Conservation (phyloP, 2,329 filamentous ascomycete species). For the Juglanconis juglandina region DNA sequence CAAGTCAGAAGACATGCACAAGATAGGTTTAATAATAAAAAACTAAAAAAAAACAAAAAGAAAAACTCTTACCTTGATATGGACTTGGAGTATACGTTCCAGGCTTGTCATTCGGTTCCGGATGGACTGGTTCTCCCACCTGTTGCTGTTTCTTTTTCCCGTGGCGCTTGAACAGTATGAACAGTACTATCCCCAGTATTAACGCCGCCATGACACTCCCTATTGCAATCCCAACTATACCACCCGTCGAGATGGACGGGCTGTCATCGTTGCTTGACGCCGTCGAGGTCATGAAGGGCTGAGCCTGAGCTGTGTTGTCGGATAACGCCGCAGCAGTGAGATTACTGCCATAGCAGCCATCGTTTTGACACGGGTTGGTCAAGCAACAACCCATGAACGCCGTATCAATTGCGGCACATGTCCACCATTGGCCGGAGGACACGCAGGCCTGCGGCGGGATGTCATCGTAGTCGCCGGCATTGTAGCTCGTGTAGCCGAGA, state of each 20-base stretch:
- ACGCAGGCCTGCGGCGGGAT: conserved; percentile 33
- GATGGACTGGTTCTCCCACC: neutral
- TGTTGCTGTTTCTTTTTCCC: neutral
- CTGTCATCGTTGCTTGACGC: neutral
- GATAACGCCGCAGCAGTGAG: conserved; percentile 27
- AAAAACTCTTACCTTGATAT: conserved; percentile 8
- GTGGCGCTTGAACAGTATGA: neutral
- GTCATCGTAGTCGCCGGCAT: conserved; percentile 21
- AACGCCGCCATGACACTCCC: conserved; percentile 12
- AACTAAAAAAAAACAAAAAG: neutral
- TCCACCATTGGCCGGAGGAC: conserved; percentile 29
- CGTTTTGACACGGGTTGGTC: conserved; percentile 29
- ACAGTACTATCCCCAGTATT: neutral
- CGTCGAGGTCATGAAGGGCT: conserved; percentile 19
- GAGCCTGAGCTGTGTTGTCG: conserved; percentile 16
- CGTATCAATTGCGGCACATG: conserved; percentile 27
- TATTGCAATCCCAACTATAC: conserved; percentile 20
- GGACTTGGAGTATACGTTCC: conserved; percentile 9
- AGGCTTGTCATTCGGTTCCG: neutral
- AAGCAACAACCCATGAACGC: conserved; percentile 40
- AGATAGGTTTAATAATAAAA: neutral
- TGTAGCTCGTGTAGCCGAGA: conserved; percentile 29
- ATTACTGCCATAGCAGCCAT: conserved; percentile 22
- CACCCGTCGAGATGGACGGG: conserved; percentile 12
- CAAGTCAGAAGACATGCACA: neutral